Conservation (phyloP, 2,329 filamentous ascomycete species). For the Harringtonia aguacate region DNA sequence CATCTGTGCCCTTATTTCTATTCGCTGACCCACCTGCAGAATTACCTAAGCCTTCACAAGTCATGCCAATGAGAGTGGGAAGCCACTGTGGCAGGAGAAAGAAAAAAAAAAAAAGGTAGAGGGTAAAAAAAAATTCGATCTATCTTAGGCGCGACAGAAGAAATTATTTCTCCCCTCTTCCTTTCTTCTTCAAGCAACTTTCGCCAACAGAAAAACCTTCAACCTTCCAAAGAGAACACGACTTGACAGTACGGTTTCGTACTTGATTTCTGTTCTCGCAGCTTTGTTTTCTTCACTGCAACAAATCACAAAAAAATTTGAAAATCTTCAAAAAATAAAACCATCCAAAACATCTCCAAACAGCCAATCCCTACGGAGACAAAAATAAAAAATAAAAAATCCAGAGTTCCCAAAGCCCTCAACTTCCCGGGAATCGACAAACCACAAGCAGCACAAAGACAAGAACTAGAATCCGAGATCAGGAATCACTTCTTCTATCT, state of each 20-base stretch:
- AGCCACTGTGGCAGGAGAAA: constrained; percentile 3
- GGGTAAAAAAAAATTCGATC: constrained; percentile 6
- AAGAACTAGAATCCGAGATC: not conserved
- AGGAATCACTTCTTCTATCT: not conserved
- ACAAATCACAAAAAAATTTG: constrained; percentile 52
- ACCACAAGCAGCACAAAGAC: not conserved
- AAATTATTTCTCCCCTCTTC: constrained; percentile 10
- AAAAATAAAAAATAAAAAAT: constrained; percentile 4
- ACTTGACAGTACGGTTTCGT: constrained; percentile 39
- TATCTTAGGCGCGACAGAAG: constrained; percentile 7
- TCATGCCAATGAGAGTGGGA: not conserved
- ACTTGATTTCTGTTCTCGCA: constrained; percentile 50
- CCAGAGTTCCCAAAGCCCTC: not conserved
- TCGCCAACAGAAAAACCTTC: constrained; percentile 33
- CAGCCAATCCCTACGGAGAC: constrained; percentile 11
- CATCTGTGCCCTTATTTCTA: not conserved
- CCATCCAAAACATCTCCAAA: constrained; percentile 15
- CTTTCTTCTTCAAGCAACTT: constrained; percentile 24
- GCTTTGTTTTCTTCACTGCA: constrained; percentile 34
- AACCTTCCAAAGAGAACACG: constrained; percentile 18
- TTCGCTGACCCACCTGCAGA: not conserved
- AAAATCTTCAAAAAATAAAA: constrained; percentile 43
- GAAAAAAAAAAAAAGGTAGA: constrained; percentile 1
- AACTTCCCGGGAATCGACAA: not conserved
- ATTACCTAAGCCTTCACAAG: constrained; percentile 5